Percentiles rank a stretch among this genome's conserved stretches.
phyloP scores from a whole-genome alignment of 2,329 filamentous ascomycete genomes.

The Epicoccum sorghinum region DNA sequence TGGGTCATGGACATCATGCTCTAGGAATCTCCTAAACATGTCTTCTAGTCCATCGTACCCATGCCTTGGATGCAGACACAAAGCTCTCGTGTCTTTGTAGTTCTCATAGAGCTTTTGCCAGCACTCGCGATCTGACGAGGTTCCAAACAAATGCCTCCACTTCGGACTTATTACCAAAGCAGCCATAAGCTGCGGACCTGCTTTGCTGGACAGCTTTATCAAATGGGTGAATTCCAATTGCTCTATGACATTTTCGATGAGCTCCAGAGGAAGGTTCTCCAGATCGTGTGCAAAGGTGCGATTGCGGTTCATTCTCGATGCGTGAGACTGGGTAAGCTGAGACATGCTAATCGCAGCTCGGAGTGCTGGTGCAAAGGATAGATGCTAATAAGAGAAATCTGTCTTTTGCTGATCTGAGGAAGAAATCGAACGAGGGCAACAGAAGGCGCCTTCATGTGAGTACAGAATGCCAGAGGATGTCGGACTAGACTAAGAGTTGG shows the following conservation, averaged over 20 bases:
- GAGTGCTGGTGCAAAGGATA: too few species aligned
- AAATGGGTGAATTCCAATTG: background rate
- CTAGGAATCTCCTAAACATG: too few species aligned
- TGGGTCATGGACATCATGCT: too few species aligned
- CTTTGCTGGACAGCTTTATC: background rate
- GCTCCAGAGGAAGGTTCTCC: constrained; percentile 11
- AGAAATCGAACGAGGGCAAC: too few species aligned
- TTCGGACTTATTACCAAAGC: background rate
- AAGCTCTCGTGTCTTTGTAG: background rate
- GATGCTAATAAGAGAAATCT: too few species aligned
- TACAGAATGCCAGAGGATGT: too few species aligned
- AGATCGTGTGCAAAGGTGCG: constrained; percentile 1
- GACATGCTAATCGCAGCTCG: too few species aligned
- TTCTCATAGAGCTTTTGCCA: background rate
- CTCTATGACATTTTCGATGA: background rate
- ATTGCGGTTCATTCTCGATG: background rate
- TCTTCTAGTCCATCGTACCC: too few species aligned
- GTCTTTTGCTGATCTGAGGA: too few species aligned
- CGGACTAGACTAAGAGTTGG: too few species aligned
- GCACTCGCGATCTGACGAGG: background rate
- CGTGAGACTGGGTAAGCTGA: too few species aligned
- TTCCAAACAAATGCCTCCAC: background rate
- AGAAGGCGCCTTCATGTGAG: too few species aligned
- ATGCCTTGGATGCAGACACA: background rate
- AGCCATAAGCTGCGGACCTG: background rate